These are phyloP conservation scores for Saccharomycopsis microspora DNA, from an alignment of 805 yeast species.

Conservation along the genomic window DNA sequence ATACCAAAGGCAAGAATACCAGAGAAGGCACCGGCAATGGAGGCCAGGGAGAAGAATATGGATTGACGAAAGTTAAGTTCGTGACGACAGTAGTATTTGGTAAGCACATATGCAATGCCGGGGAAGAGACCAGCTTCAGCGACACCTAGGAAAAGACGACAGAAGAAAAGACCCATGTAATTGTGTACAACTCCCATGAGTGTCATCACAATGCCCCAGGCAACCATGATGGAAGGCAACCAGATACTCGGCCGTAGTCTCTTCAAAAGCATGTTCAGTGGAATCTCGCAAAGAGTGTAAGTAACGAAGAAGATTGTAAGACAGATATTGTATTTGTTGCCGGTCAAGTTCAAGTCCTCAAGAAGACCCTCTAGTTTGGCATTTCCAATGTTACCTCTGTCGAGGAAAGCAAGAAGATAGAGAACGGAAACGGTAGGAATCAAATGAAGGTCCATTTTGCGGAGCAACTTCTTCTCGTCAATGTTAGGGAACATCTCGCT, in stretches of 20 bases:
- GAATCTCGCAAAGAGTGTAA: conserved; percentile 35
- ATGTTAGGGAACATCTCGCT: conserved; percentile 12
- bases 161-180: conserved; percentile 31
- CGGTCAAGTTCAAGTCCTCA: conserved; percentile 29
- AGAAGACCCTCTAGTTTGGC: conserved; percentile 41
- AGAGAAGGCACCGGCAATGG: conserved; percentile 30
- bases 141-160: conserved; percentile 35
- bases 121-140: conserved; percentile 32
- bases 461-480: conserved; percentile 17
- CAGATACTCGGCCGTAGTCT: conserved; percentile 34
- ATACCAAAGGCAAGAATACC: conserved; percentile 31
- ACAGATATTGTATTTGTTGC: conserved; percentile 32
- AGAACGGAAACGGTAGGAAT: conserved; percentile 32
- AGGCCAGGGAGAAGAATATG: conserved; percentile 28
- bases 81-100: conserved; percentile 27
- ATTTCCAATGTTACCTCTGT: conserved; percentile 42
- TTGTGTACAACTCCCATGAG: conserved; percentile 35
- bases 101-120: conserved; percentile 27
- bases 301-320: conserved; percentile 38
- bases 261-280: conserved; percentile 35
- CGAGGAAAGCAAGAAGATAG: conserved; percentile 38
- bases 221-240: conserved; percentile 34
- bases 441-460: conserved; percentile 32
- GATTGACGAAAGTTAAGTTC: conserved; percentile 29
- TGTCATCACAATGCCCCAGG: conserved; percentile 40